Base-by-base conservation (phyloP, 352 stramenopile genomes). In the Phytophthora idaei region DNA sequence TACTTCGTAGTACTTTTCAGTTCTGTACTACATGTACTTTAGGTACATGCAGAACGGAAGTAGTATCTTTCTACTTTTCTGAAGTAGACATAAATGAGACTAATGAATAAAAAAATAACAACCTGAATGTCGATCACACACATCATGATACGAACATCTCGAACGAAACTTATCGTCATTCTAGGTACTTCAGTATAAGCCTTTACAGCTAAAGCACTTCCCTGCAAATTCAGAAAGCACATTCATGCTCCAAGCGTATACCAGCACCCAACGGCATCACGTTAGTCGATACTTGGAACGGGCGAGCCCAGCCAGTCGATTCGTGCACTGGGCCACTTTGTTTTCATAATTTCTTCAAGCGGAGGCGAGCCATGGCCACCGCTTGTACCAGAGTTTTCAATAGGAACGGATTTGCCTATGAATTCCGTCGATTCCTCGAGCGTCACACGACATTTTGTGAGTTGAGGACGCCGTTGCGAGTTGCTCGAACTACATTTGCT, bases 261-360 rank as follows among this genome's bases (percentile, higher is more conserved):
- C 14, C 15, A 3, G 21, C 5, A 50, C n/a, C 46, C 28, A 21
- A 21, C 10, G 25, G 32, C 11, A 8, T 3, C 14, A 41, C 7
- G 1, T 37, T 79, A 92, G 60, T 90, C 78, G 28, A 90, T 72
- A 39, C 60, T 83, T 6, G 84, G 84, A 12, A 78, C 64, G 12
- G 58, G 31, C 41, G 72, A 57, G 14, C 72, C 74, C 5, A 73
- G 29, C 85, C 85, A 93, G 25, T 82, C 49, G n/a, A 92, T 76
- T 28, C 45, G 56, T 28, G 82, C 82, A 15, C 53, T 68, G 0
- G 64, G 68, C 87, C 87, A 95, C 57, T 90, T 91, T 34, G 87
- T 95, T 52, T 83, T 85, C 47, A 95, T 64, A 47, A 93, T 86
- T 64, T 93, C 85, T 68, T 95, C 87, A 4, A 95, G 61, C 1